Percentiles rank a stretch among this genome's conserved stretches.
Evolutionary conservation across 768 basidiomycete genomes (phyloP).

Genomic region (Tulasnella sp.): DNA sequence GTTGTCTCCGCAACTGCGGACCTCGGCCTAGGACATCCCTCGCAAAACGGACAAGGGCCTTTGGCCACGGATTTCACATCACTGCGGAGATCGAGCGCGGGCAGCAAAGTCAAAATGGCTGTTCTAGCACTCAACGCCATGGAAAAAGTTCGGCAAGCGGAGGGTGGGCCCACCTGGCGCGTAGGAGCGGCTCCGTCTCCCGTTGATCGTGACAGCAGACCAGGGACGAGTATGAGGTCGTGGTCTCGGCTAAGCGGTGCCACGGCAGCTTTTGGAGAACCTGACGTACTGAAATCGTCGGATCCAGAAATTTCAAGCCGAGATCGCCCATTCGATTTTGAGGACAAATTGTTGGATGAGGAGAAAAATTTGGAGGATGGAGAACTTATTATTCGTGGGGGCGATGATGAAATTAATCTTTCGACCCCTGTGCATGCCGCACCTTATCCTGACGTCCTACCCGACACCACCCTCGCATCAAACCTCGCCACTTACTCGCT

Average conservation of each 20-base stretch:
- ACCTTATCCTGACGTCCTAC: background rate
- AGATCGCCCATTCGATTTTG: background rate
- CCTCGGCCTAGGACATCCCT: background rate
- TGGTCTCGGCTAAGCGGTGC: slow-evolving; percentile 27
- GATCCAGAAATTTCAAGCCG: background rate
- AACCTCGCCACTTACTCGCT: slow-evolving; percentile 13
- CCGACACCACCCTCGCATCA: slow-evolving; percentile 15
- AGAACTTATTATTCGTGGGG: background rate
- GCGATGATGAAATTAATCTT: slow-evolving; percentile 1
- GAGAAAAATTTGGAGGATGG: background rate
- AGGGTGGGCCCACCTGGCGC: background rate
- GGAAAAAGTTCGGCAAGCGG: slow-evolving; percentile 17
- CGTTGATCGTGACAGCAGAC: slow-evolving; percentile 17
- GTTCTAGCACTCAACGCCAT: slow-evolving; percentile 24
- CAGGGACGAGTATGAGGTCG: slow-evolving; percentile 13
- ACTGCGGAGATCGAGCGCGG: slow-evolving; percentile 5
- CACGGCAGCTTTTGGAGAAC: background rate
- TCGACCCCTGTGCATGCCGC: slow-evolving; percentile 1
- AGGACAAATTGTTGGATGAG: background rate
- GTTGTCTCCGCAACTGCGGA: slow-evolving; percentile 17
- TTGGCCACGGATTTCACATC: background rate
- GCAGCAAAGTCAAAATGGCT: slow-evolving; percentile 26
- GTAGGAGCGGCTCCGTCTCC: background rate
- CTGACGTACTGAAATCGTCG: background rate
- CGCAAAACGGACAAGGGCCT: background rate